phyloP scores from a whole-genome alignment of 2,329 filamentous ascomycete species.

The Dactylellina haptotyla region DNA sequence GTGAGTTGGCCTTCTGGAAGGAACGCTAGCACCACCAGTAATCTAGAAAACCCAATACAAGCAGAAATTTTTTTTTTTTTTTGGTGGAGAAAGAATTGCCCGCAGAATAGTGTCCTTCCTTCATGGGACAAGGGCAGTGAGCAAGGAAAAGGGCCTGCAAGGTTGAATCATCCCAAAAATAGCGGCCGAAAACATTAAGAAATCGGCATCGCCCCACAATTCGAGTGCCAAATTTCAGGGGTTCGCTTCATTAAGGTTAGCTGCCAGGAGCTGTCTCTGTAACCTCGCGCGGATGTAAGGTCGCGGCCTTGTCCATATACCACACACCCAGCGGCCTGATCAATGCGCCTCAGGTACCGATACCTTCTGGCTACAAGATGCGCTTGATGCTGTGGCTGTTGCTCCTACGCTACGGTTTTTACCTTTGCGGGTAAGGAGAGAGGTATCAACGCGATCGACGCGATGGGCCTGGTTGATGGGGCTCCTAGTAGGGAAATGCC shows the following conservation, averaged over 20 bases:
- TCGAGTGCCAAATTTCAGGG: constrained; percentile 24
- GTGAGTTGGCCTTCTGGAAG: background rate
- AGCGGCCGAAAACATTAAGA: constrained; percentile 10
- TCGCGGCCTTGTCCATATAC: constrained; percentile 20
- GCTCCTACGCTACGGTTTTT: background rate
- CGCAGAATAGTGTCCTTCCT: constrained; percentile 42
- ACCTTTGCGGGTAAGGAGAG: background rate
- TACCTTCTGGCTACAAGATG: background rate
- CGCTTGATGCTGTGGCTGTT: constrained; percentile 1
- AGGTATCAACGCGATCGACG: constrained; percentile 37
- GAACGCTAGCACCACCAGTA: background rate
- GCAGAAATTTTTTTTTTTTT: background rate
- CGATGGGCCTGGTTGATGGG: background rate
- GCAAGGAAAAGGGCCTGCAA: background rate
- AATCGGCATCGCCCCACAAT: constrained; percentile 45
- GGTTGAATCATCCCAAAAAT: constrained; percentile 52
- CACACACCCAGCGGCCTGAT: background rate
- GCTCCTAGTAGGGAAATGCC: constrained; percentile 1
- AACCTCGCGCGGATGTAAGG: no score
- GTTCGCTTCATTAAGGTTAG: constrained; percentile 51
- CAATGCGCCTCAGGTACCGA: constrained; percentile 38
- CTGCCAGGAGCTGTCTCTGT: no score
- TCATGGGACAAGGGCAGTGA: constrained; percentile 8
- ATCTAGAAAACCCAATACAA: constrained; percentile 4
- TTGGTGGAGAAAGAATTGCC: constrained; percentile 28